Evolutionary conservation across 2,329 filamentous ascomycete species (phyloP).

Genomic region (Westerdykella sp.): DNA sequence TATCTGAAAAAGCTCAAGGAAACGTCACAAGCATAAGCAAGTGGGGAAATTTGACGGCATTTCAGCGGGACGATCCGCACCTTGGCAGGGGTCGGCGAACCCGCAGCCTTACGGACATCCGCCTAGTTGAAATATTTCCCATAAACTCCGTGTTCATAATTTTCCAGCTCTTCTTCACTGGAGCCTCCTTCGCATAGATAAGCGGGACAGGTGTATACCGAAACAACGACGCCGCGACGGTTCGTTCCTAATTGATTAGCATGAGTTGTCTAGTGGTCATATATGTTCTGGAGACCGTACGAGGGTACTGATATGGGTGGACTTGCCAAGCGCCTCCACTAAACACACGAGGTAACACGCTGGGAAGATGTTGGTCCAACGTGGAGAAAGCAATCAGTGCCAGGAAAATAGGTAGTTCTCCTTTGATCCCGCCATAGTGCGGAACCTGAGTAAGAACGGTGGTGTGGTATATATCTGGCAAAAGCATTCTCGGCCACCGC

Average conservation of each 20-base stretch:
- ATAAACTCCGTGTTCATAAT: conserved; percentile 13
- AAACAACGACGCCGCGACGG: conserved; percentile 23
- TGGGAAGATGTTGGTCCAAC: conserved; percentile 2
- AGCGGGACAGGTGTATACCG: conserved; percentile 14
- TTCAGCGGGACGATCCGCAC: too few relatives aligned
- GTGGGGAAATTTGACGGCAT: too few relatives aligned
- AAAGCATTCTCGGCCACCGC: conserved; percentile 14
- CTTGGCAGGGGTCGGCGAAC: too few relatives aligned
- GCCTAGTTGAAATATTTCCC: conserved; percentile 18
- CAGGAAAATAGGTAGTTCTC: conserved; percentile 31
- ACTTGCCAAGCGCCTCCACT: conserved; percentile 10
- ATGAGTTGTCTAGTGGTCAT: neutral
- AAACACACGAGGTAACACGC: conserved; percentile 15
- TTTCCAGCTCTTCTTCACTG: conserved; percentile 8
- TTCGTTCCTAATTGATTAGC: conserved; percentile 11
- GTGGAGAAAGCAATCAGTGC: conserved; percentile 26
- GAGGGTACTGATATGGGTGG: conserved; percentile 7
- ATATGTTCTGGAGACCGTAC: conserved; percentile 10
- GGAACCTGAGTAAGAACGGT: neutral
- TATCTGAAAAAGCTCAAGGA: too few relatives aligned
- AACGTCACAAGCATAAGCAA: too few relatives aligned
- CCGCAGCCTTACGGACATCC: neutral
- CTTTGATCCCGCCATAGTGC: conserved; percentile 20
- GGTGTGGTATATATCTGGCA: conserved; percentile 23
- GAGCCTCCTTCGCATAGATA: conserved; percentile 7